phyloP scores from a whole-genome alignment of 768 basidiomycete genomes.

The Serendipita sp. region DNA sequence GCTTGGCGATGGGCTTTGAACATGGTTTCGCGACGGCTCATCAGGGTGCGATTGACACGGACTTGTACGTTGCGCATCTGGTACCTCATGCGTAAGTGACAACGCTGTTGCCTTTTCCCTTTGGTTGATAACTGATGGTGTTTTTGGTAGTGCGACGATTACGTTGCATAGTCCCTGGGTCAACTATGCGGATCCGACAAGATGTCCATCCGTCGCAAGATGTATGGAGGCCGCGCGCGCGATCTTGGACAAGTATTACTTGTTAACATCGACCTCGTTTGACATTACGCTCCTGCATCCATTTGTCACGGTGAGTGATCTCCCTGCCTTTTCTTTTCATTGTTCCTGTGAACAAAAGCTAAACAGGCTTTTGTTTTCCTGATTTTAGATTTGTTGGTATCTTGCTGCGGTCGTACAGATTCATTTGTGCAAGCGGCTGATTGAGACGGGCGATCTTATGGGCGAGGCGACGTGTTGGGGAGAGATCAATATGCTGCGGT shows the following conservation, averaged over 20 bases:
- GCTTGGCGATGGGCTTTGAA: slow-evolving; percentile 37
- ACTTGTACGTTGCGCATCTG: slow-evolving; percentile 75
- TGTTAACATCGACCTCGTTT: slow-evolving; percentile 64
- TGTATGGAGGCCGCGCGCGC: slow-evolving; percentile 61
- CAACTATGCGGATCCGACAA: slow-evolving; percentile 51
- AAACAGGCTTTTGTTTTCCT: background rate
- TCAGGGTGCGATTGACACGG: slow-evolving; percentile 57
- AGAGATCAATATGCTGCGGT: slow-evolving; percentile 75
- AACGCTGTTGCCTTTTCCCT: background rate
- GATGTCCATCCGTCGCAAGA: slow-evolving; percentile 44
- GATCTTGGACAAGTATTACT: slow-evolving; percentile 62
- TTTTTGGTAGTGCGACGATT: slow-evolving; percentile 51
- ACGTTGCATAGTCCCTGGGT: slow-evolving; percentile 76
- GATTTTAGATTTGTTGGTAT: slow-evolving; percentile 78
- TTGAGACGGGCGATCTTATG: slow-evolving; percentile 60
- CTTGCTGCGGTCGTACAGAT: slow-evolving; percentile 77
- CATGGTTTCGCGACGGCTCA: slow-evolving; percentile 45
- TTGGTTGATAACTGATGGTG: slow-evolving; percentile 1
- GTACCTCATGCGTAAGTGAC: slow-evolving; percentile 66
- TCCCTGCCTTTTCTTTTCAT: background rate
- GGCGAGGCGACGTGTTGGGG: slow-evolving; percentile 72
- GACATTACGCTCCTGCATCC: slow-evolving; percentile 70
- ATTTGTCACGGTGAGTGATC: slow-evolving; percentile 50
- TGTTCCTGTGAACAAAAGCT: slow-evolving; percentile 21
- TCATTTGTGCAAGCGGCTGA: slow-evolving; percentile 73